phyloP scores from a whole-genome alignment of 2,329 filamentous ascomycete genomes.

The Fusarium foetens region DNA sequence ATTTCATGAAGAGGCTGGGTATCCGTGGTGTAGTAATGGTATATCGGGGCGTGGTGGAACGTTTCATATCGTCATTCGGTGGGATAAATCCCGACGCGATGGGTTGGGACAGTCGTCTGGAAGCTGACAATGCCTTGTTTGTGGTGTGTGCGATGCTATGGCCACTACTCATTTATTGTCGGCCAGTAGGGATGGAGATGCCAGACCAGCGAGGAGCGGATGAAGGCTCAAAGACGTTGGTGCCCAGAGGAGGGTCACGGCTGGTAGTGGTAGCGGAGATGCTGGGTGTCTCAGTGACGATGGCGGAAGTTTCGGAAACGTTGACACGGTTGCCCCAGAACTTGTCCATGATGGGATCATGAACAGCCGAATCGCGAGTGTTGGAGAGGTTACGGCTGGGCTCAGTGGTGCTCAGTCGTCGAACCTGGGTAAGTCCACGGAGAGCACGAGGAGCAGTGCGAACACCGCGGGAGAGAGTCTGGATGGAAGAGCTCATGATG shows the following conservation, averaged over 20 bases:
- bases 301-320: constrained; percentile 10
- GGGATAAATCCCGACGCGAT: background rate
- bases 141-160: background rate
- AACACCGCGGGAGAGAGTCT: constrained; percentile 32
- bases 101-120: background rate
- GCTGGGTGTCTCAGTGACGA: constrained; percentile 1
- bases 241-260: constrained; percentile 39
- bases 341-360: constrained; percentile 41
- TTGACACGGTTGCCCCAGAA: constrained; percentile 24
- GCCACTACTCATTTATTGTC: background rate
- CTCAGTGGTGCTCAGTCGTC: constrained; percentile 32
- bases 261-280: constrained; percentile 5
- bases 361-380: constrained; percentile 28
- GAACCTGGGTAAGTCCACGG: constrained; percentile 19
- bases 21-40: background rate
- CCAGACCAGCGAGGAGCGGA: constrained; percentile 39
- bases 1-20: background rate
- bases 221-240: constrained; percentile 35
- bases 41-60: background rate
- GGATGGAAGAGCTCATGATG: constrained; percentile 39
- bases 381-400: constrained; percentile 15
- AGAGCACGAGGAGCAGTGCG: constrained; percentile 24
- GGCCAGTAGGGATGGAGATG: constrained; percentile 10
- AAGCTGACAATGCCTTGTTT: background rate
- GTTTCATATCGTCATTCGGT: constrained; percentile 1